Evolutionary conservation across 2,329 filamentous ascomycete species (phyloP), one percentile per base, ranked within the genome.

Genomic region (Neofusicoccum ribis): DNA sequence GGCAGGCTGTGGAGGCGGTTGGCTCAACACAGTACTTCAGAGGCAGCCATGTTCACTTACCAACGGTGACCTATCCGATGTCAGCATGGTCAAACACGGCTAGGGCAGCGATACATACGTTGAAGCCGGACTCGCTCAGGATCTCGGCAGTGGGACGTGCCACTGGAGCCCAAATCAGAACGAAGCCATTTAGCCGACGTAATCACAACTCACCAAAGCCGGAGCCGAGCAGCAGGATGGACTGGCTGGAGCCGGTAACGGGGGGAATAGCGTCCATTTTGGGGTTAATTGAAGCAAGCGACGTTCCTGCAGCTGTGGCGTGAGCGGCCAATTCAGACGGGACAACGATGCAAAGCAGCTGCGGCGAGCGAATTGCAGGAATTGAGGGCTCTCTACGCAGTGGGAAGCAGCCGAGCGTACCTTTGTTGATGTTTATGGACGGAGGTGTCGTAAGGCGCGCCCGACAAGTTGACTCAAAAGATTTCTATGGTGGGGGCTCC

Each of bases 1-100:
- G 85, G 85, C 92, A 96, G 72, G 93, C 91, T 92, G 70, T 39
- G 59, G 65, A 43, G 15, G 41, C 23, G 31, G 61, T 52, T 14
- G 34, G 44, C 44, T 9, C 36, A 52, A 27, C 2, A 47, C 15
- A 31, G 12, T 31, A 51, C 23, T 14, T 37, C 34, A 3, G n/a
- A 46, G 36, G 37, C 56, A 11, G 27, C 17, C 3, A 41, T n/a
- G 7, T n/a, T 11, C 14, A 68, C 78, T 66, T 77, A 84, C 83
- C 83, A 72, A 88, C 84, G 65, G 84, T 85, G 70, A 65, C 63
- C 63, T 65, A 46, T 4, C n/a, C 11, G 23, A 17, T 4, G 47
- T 65, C 49, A 65, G 63, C 47, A 43, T 14, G 12, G 9, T 8
- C 11, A 34, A 7, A 3, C 8, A 15, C 34, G 11, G 47, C 34